Conservation (phyloP, 805 yeast genomes). For the Suhomyces emberorum region DNA sequence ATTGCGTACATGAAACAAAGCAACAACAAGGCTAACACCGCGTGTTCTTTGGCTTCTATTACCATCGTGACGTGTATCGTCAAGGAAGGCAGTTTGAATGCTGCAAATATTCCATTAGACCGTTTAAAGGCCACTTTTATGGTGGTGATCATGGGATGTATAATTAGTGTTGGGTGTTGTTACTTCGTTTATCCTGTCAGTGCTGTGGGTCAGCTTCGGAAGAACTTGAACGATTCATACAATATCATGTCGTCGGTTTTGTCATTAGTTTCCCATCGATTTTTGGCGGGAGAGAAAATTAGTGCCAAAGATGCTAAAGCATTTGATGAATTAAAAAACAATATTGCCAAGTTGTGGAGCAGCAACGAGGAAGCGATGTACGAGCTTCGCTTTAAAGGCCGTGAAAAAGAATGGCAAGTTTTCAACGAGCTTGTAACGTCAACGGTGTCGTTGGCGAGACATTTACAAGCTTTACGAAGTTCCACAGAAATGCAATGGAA, state of each 20-base stretch:
- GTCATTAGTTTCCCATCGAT: conserved; percentile 44
- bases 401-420: conserved; percentile 49
- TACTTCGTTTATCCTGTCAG: conserved; percentile 61
- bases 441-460: conserved; percentile 49
- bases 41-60: conserved; percentile 74
- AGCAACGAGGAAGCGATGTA: conserved; percentile 57
- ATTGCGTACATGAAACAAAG: conserved; percentile 69
- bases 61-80: conserved; percentile 67
- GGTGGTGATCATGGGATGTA: conserved; percentile 61
- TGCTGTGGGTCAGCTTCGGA: conserved; percentile 47
- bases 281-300: conserved; percentile 47
- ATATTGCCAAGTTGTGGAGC: conserved; percentile 36
- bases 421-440: conserved; percentile 49
- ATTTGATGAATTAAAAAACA: conserved; percentile 36
- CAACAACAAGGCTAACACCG: conserved; percentile 70
- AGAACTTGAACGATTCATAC: conserved; percentile 48
- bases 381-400: conserved; percentile 56
- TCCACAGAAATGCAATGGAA: conserved; percentile 68
- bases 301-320: conserved; percentile 37
- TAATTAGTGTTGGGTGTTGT: conserved; percentile 57
- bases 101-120: conserved; percentile 52
- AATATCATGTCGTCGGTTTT: conserved; percentile 50
- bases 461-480: conserved; percentile 63
- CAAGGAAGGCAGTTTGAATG: conserved; percentile 67
- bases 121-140: conserved; percentile 52